Conservation (phyloP, 306 rosid genomes). For the Rubus idaeus region DNA sequence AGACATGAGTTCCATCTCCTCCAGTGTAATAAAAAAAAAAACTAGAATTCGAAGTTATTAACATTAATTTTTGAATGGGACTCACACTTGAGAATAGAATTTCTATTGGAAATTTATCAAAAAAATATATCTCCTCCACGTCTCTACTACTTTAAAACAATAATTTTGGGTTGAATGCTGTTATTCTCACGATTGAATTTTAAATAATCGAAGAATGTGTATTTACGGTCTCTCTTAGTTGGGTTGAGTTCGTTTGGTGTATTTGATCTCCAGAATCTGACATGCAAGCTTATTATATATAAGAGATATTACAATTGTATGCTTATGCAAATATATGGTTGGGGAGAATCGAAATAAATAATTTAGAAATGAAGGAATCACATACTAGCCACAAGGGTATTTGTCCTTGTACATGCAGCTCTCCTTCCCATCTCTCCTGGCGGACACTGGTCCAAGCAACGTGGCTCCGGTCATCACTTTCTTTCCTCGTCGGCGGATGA, state of each 20-base stretch:
- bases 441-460: slow-evolving; percentile 93
- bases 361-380: not conserved
- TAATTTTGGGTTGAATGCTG: not conserved
- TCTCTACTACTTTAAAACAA: no score
- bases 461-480: slow-evolving; percentile 36
- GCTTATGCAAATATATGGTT: not conserved
- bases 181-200: not conserved
- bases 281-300: not conserved
- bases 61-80: no score
- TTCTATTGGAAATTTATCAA: not conserved
- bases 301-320: not conserved
- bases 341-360: not conserved
- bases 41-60: no score
- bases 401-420: slow-evolving; percentile 67
- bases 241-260: not conserved
- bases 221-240: not conserved
- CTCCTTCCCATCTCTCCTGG: slow-evolving; percentile 92
- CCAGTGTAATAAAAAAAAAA: no score
- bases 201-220: no score
- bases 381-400: slow-evolving; percentile 85
- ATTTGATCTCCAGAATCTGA: not conserved
- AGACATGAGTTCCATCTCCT: no score
- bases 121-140: not conserved
- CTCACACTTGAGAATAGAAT: not conserved
- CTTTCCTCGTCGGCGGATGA: slow-evolving; percentile 20